Base-by-base conservation (phyloP, 495 filamentous ascomycete genomes). In the Xylaria acuta region DNA sequence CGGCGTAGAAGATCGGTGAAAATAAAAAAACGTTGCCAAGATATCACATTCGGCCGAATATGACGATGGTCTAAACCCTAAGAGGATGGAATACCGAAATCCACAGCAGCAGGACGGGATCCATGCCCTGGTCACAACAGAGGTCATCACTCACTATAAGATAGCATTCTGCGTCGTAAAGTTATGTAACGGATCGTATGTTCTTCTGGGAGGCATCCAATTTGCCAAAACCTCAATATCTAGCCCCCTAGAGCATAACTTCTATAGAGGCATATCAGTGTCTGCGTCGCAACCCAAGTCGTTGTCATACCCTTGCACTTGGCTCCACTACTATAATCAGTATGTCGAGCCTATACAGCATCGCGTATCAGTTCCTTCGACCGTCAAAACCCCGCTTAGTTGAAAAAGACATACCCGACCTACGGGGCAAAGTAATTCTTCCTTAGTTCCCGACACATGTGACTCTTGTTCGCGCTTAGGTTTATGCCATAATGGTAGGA, bases 351-450 rank as follows among this genome's bases (percentile, higher is more conserved):
- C 40, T 69, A 22, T 59, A 16, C 53, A 58, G 53, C 53, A 18
- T 69, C 25, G 54, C 53, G 7, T 47, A 58, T 34, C 66, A 69
- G 30, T 72, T 72, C 45, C 32, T 69, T 20, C 25, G 3, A 8
- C 71, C 71, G 20, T 58, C 64, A 22, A 69, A 73, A 32, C 71
- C 70, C n/a, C 49, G 27, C 38, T n/a, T 73, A 5, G 40, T 49
- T 40, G 71, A 73, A 34, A 62, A 69, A n/a, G 63, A 73, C 47
- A 51, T 73, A 3, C 71, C 71, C 27, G 65, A 73, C 30, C 32
- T 73, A 22, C 43, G 36, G 20, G 71, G 71, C 8, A 73, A 73
- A 64, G 71, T 68, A 49, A 40, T 30, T 54, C n/a, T 14, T 32
- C 66, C 66, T 68, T 27, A 32, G 27, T 20, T 59, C 53, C n/a